phyloP scores from a whole-genome alignment of 768 basidiomycete species.

The Dentipellis sp. region DNA sequence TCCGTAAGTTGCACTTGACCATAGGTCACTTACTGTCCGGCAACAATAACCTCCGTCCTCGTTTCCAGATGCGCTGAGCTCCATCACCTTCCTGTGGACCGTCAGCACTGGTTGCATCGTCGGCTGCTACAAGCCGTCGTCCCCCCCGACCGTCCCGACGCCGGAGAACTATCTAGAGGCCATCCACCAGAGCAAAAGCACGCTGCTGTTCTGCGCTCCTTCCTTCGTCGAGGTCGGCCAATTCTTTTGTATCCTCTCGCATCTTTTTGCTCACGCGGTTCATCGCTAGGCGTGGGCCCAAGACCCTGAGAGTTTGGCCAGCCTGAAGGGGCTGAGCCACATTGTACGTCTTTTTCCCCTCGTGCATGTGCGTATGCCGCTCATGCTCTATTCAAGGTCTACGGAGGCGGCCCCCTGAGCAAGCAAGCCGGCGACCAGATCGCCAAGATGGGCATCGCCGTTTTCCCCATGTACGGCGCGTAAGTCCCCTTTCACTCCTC shows the following conservation, averaged over 20 bases:
- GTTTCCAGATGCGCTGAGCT: neutral
- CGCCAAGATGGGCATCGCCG: neutral
- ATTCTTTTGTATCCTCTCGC: neutral
- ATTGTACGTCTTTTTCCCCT: neutral
- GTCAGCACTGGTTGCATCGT: constrained; percentile 16
- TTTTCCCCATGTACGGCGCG: constrained; percentile 1
- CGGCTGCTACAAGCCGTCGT: constrained; percentile 18
- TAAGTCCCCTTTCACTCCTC: neutral
- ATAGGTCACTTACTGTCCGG: neutral
- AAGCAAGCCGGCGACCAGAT: neutral
- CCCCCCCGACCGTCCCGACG: constrained; percentile 17
- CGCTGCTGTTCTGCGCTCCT: constrained; percentile 15
- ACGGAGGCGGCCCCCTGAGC: constrained; percentile 2
- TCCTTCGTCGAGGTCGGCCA: constrained; percentile 22
- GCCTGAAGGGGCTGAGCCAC: neutral
- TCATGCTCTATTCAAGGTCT: neutral
- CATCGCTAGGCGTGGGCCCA: constrained; percentile 20
- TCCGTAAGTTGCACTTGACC: neutral
- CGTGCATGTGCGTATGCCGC: neutral
- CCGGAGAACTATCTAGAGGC: constrained; percentile 17
- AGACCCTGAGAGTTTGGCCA: constrained; percentile 14
- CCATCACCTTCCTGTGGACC: neutral
- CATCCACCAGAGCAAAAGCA: constrained; percentile 14
- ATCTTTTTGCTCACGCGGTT: neutral
- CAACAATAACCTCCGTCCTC: no score